phyloP scores from a whole-genome alignment of 495 filamentous ascomycete genomes.

The Aspergillus saccharolyticus region DNA sequence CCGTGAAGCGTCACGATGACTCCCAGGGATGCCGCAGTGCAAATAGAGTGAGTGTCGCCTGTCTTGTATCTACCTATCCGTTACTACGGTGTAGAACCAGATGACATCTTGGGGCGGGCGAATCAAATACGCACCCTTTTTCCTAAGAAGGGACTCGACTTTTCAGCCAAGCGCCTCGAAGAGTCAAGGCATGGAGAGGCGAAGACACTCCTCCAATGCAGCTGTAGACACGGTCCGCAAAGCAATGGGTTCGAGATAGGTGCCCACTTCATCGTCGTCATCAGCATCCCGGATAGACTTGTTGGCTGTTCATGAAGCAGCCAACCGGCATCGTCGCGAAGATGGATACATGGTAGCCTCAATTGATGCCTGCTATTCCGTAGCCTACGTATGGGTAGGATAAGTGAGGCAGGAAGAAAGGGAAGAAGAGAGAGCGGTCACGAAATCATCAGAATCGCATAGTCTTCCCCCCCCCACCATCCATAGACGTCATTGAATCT shows the following conservation, averaged over 20 bases:
- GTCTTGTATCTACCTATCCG: background rate
- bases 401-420: background rate
- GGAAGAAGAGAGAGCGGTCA: background rate
- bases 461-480: background rate
- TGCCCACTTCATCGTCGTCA: background rate
- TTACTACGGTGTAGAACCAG: background rate
- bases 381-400: background rate
- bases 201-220: background rate
- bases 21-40: too few relatives aligned
- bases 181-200: background rate
- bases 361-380: background rate
- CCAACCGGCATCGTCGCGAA: background rate
- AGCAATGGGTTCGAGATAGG: background rate
- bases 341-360: background rate
- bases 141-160: background rate
- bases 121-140: background rate
- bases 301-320: background rate
- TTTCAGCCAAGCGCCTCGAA: background rate
- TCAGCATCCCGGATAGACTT: too few relatives aligned
- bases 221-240: too few relatives aligned
- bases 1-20: too few relatives aligned
- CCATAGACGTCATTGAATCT: conserved; percentile 12
- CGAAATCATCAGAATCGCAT: background rate
- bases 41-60: background rate
- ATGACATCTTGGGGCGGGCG: background rate